Evolutionary conservation across 148 eudicot genomes (phyloP).

Genomic region (Selenicereus undatus): DNA sequence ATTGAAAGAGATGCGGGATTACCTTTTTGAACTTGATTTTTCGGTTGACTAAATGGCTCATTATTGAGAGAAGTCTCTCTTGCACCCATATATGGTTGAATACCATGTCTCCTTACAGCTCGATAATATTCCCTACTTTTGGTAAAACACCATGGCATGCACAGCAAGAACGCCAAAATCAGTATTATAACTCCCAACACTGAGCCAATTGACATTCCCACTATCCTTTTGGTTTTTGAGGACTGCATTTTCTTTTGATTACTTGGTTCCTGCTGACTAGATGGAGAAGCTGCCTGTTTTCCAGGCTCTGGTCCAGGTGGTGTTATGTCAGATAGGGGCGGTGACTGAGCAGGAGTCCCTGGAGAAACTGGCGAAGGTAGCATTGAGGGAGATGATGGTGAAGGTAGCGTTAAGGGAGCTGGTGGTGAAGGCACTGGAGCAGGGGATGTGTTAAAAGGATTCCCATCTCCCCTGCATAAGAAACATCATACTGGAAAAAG

Average conservation of each 20-base stretch:
- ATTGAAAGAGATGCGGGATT: neutral
- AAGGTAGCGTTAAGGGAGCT: conserved; percentile 31
- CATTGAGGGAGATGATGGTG: conserved; percentile 33
- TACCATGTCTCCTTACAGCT: conserved; percentile 55
- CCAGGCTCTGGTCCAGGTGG: conserved; percentile 42
- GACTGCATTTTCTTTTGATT: conserved; percentile 37
- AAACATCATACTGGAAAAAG: conserved; percentile 7
- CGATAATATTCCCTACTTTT: conserved; percentile 40
- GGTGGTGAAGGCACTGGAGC: conserved; percentile 55
- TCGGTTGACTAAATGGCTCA: conserved; percentile 35
- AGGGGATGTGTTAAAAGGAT: conserved; percentile 55
- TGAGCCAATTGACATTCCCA: conserved; percentile 64
- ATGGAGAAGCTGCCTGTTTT: conserved; percentile 52
- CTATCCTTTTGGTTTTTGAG: conserved; percentile 49
- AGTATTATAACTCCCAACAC: conserved; percentile 53
- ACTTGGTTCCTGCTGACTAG: conserved; percentile 43
- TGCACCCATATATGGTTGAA: conserved; percentile 58
- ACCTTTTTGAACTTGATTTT: conserved; percentile 59
- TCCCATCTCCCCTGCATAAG: conserved; percentile 66
- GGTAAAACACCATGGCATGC: conserved; percentile 58
- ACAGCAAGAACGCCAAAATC: conserved; percentile 50
- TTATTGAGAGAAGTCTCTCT: conserved; percentile 42
- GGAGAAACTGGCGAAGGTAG: conserved; percentile 29
- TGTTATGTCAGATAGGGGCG: conserved; percentile 24
- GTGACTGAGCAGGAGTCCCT: conserved; percentile 23